Evolutionary conservation across 345 rosid genomes (phyloP).

Genomic region (Orychophragmus violaceus): DNA sequence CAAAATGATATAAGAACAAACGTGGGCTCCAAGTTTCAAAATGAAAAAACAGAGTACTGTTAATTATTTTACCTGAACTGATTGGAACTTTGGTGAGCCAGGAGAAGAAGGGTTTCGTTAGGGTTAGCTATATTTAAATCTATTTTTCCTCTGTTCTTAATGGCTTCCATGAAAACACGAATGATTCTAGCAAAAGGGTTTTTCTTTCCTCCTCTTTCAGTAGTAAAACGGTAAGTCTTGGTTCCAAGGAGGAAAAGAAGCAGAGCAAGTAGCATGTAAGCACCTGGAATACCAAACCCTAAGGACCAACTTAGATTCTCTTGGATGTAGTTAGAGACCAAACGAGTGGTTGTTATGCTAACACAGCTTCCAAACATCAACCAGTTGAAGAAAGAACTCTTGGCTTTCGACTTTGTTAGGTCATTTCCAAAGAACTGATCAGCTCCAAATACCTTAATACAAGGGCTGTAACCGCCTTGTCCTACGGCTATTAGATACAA

Average conservation of each 20-base stretch:
- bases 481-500: constrained; percentile 37
- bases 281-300: constrained; percentile 46
- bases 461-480: constrained; percentile 57
- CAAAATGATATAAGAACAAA: background rate
- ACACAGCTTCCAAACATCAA: constrained; percentile 53
- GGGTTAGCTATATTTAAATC: background rate
- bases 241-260: constrained; percentile 31
- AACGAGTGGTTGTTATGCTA: constrained; percentile 36
- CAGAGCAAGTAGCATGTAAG: constrained; percentile 26
- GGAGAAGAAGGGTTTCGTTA: constrained; percentile 8
- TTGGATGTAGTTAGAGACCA: constrained; percentile 52
- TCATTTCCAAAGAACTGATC: constrained; percentile 61
- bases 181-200: constrained; percentile 27
- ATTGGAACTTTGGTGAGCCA: constrained; percentile 26
- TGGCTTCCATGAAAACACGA: constrained; percentile 26
- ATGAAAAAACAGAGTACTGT: background rate
- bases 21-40: background rate
- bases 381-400: constrained; percentile 82
- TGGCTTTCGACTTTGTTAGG: constrained; percentile 39
- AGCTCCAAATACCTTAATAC: constrained; percentile 79
- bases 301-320: constrained; percentile 72
- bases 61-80: constrained; percentile 35
- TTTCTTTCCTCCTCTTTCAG: background rate
- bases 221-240: constrained; percentile 16
- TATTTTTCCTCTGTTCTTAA: constrained; percentile 14